Evolutionary conservation across 108 stramenopile species (phyloP).

Genomic region (Cyclotella cryptica): DNA sequence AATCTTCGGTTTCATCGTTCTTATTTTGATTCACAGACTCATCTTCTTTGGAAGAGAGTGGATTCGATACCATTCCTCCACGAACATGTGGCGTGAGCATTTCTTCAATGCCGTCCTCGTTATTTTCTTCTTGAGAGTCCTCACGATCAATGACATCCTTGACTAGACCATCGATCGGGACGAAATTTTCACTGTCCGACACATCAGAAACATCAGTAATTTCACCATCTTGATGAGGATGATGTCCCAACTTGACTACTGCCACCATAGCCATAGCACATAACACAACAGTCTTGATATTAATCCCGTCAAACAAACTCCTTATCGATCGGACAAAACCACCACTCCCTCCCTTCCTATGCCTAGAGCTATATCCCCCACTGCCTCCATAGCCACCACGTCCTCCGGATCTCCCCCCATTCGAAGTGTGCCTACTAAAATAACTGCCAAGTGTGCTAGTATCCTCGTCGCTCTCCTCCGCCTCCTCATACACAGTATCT

Average conservation of each 20-base stretch:
- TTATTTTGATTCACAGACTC: not conserved
- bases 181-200: not conserved
- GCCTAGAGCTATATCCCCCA: not conserved
- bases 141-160: not conserved
- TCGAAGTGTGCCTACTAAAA: not conserved
- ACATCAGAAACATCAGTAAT: not conserved
- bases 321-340: not conserved
- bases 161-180: not conserved
- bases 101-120: not conserved
- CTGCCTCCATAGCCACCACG: not conserved
- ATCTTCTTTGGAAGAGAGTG: not conserved
- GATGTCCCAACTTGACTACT: constrained; percentile 7
- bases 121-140: too few relatives aligned
- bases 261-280: constrained; percentile 37
- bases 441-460: not conserved
- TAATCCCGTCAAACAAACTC: constrained; percentile 25
- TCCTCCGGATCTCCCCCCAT: not conserved
- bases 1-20: not conserved
- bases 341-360: not conserved
- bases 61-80: not conserved
- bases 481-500: constrained; percentile 10
- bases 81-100: constrained; percentile 4
- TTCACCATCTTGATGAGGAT: not conserved
- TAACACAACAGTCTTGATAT: constrained; percentile 40
- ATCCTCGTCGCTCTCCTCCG: not conserved